These are phyloP conservation scores for Glaciozyma antarctica DNA, from an alignment of 768 basidiomycete species.

Conservation along the genomic window DNA sequence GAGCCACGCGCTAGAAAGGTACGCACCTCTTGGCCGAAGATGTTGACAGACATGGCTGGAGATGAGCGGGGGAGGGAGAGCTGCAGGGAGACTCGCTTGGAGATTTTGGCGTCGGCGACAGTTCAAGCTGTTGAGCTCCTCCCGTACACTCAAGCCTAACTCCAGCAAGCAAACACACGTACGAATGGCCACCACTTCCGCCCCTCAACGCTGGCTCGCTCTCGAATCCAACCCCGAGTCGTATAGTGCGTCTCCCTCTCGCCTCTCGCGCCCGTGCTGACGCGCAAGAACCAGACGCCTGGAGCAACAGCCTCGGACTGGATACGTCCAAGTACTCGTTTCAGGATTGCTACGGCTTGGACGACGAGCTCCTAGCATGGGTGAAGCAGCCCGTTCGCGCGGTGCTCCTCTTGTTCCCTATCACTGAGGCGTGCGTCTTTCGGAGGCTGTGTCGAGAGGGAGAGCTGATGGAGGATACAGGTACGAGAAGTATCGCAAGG, in stretches of 20 bases:
- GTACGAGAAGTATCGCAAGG: constrained; percentile 47
- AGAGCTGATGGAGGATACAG: background rate
- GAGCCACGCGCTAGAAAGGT: background rate
- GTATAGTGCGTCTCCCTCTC: background rate
- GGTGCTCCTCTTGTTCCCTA: constrained; percentile 75
- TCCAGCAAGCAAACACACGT: too few species aligned
- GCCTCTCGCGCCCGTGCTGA: background rate
- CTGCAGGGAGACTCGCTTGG: too few species aligned
- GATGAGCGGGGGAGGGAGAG: background rate
- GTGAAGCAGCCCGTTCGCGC: constrained; percentile 71
- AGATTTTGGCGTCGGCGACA: too few species aligned
- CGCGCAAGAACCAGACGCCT: constrained; percentile 26
- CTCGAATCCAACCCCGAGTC: constrained; percentile 10
- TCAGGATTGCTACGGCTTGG: constrained; percentile 27
- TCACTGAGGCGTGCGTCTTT: constrained; percentile 41
- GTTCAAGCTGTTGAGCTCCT: too few species aligned
- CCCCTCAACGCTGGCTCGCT: constrained; percentile 12
- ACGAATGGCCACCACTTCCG: too few species aligned
- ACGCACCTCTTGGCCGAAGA: constrained; percentile 46
- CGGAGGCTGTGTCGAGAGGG: too few species aligned
- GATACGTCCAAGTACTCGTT: constrained; percentile 16
- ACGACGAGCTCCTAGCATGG: constrained; percentile 56
- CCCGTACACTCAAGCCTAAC: too few species aligned
- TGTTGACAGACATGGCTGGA: constrained; percentile 55
- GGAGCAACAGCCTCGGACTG: constrained; percentile 24